Evolutionary conservation across 2,329 filamentous ascomycete species (phyloP).

Genomic region (Cladosporium sp.): DNA sequence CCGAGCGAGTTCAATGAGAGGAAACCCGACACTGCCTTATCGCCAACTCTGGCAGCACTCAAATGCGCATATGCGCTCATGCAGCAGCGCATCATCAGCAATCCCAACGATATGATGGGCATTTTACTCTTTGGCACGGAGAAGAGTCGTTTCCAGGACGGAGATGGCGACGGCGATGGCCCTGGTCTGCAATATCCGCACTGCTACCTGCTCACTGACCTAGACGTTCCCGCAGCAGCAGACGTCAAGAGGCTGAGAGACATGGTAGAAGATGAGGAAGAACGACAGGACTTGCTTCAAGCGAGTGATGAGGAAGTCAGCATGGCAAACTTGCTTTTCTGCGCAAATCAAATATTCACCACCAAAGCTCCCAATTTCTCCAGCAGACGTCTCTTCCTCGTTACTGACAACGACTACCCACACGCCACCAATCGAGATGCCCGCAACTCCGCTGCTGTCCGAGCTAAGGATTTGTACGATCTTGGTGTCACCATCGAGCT

Average conservation of each 20-base stretch:
- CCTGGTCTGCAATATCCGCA: constrained; percentile 68
- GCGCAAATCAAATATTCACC: constrained; percentile 93
- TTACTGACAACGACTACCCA: constrained; percentile 90
- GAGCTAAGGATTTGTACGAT: constrained; percentile 93
- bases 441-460: constrained; percentile 71
- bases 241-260: constrained; percentile 77
- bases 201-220: constrained; percentile 84
- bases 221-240: constrained; percentile 79
- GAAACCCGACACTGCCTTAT: constrained; percentile 68
- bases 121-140: constrained; percentile 88
- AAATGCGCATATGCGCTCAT: constrained; percentile 94
- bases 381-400: constrained; percentile 86
- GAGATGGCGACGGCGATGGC: constrained; percentile 51
- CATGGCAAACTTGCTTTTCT: constrained; percentile 89
- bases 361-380: constrained; percentile 92
- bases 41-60: constrained; percentile 73
- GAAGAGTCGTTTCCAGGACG: constrained; percentile 71
- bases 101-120: constrained; percentile 95
- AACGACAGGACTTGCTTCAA: constrained; percentile 62
- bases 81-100: constrained; percentile 97
- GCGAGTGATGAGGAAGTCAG: constrained; percentile 65
- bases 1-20: constrained; percentile 63
- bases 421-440: constrained; percentile 67
- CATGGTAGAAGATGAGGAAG: constrained; percentile 73
- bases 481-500: constrained; percentile 86